phyloP scores from a whole-genome alignment of 2,329 filamentous ascomycete genomes.

The Aphanocladium album region DNA sequence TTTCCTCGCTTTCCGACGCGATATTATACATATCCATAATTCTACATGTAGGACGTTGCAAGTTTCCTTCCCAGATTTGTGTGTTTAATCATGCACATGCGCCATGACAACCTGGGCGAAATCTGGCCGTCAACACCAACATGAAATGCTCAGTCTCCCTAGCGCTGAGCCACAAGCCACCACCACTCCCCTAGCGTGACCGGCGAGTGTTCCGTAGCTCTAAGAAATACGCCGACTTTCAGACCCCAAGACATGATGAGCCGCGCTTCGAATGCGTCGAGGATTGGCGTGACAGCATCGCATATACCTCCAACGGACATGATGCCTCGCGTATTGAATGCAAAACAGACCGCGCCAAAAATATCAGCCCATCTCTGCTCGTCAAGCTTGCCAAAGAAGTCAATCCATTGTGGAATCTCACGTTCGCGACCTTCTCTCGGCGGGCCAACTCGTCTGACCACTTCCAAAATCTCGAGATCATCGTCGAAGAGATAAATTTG shows the following conservation, averaged over 20 bases:
- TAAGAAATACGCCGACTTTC: slow-evolving; percentile 45
- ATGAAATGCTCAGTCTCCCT: not conserved
- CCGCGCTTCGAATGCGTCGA: slow-evolving; percentile 60
- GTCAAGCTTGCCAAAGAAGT: slow-evolving; percentile 59
- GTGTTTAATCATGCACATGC: too few species aligned
- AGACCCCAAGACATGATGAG: slow-evolving; percentile 56
- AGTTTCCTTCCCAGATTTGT: too few species aligned
- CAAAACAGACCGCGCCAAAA: slow-evolving; percentile 56
- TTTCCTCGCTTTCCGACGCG: not conserved
- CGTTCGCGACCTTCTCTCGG: slow-evolving; percentile 37
- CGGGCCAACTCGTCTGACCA: slow-evolving; percentile 32
- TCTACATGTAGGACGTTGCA: too few species aligned
- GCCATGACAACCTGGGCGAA: too few species aligned
- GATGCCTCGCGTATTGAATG: slow-evolving; percentile 58
- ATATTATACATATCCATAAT: too few species aligned
- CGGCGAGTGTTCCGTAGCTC: slow-evolving; percentile 34
- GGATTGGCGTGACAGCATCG: slow-evolving; percentile 48
- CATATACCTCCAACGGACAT: slow-evolving; percentile 49
- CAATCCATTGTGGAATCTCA: slow-evolving; percentile 66
- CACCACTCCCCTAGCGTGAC: slow-evolving; percentile 58
- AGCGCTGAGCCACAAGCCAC: slow-evolving; percentile 51
- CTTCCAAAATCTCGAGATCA: slow-evolving; percentile 37
- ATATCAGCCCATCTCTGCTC: slow-evolving; percentile 59
- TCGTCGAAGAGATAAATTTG: slow-evolving; percentile 57
- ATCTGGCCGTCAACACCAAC: not conserved